Conservation (phyloP, 352 stramenopile species). For the Elongisporangium prolatum region DNA sequence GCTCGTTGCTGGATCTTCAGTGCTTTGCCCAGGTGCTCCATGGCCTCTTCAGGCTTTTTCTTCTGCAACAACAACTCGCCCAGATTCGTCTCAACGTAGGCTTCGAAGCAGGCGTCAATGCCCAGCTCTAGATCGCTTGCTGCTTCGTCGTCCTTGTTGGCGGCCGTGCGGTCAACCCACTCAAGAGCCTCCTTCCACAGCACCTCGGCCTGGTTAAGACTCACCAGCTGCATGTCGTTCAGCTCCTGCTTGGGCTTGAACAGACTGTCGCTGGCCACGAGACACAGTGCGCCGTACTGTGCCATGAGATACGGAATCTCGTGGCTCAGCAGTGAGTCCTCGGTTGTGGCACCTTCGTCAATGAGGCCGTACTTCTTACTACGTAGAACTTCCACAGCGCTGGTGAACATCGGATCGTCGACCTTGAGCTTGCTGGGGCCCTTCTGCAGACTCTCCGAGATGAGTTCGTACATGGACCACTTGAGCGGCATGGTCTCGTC, state of each 20-base stretch:
- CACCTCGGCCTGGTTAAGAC: conserved; percentile 60
- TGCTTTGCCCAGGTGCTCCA: conserved; percentile 66
- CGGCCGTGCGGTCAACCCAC: conserved; percentile 48
- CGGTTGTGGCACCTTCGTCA: conserved; percentile 22
- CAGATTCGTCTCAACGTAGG: conserved; percentile 67
- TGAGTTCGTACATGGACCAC: conserved; percentile 68
- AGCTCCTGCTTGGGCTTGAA: conserved; percentile 22
- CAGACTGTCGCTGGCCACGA: conserved; percentile 39
- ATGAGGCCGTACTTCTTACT: conserved; percentile 53
- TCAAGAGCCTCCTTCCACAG: conserved; percentile 62
- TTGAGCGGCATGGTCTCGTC: conserved; percentile 64
- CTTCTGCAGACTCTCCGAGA: conserved; percentile 41
- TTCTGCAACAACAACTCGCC: conserved; percentile 57
- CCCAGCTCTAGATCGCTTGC: conserved; percentile 19
- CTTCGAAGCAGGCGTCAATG: conserved; percentile 54
- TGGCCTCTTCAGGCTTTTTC: conserved; percentile 56
- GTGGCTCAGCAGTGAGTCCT: conserved; percentile 46
- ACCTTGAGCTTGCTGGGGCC: conserved; percentile 33
- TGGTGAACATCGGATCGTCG: conserved; percentile 55
- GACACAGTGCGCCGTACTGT: conserved; percentile 59
- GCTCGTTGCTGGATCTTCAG: conserved; percentile 52
- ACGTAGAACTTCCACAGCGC: conserved; percentile 49
- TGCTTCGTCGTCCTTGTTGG: conserved; percentile 33
- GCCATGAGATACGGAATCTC: conserved; percentile 71
- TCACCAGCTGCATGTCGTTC: conserved; percentile 33